Conservation (phyloP, 1,284 basidiomycete genomes). For the Chalciporus sp. region DNA sequence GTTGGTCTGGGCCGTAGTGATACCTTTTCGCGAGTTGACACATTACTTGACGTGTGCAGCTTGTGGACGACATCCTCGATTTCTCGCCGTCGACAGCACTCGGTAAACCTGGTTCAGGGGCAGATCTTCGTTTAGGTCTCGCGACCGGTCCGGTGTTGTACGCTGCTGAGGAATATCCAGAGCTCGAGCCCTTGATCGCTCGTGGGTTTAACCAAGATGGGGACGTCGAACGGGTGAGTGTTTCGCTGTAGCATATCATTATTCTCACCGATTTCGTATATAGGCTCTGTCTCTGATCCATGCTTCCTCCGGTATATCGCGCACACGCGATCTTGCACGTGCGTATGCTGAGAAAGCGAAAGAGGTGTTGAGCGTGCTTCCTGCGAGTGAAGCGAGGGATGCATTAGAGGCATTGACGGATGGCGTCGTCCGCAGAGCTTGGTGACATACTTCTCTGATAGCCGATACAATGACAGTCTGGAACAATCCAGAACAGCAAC, state of each 20-base stretch:
- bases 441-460: conserved; percentile 16
- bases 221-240: conserved; percentile 80
- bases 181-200: conserved; percentile 80
- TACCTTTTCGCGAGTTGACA: background rate
- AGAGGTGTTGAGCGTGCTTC: conserved; percentile 71
- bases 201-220: conserved; percentile 84
- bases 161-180: conserved; percentile 89
- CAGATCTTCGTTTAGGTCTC: conserved; percentile 85
- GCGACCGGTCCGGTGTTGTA: conserved; percentile 94
- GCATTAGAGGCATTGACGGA: conserved; percentile 72
- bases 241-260: background rate
- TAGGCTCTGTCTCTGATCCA: conserved; percentile 79
- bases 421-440: conserved; percentile 48
- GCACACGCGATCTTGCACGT: conserved; percentile 78
- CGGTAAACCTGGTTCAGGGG: conserved; percentile 84
- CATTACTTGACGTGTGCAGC: conserved; percentile 47
- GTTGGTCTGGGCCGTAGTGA: conserved; percentile 48
- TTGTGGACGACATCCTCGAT: conserved; percentile 92
- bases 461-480: conserved; percentile 10
- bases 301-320: conserved; percentile 75
- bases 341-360: conserved; percentile 81
- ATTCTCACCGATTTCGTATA: background rate
- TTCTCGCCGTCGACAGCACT: conserved; percentile 71
- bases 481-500: background rate
- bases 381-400: conserved; percentile 79